These are phyloP conservation scores for Brassica carinata DNA, from an alignment of 345 rosid species.

Conservation along the genomic window DNA sequence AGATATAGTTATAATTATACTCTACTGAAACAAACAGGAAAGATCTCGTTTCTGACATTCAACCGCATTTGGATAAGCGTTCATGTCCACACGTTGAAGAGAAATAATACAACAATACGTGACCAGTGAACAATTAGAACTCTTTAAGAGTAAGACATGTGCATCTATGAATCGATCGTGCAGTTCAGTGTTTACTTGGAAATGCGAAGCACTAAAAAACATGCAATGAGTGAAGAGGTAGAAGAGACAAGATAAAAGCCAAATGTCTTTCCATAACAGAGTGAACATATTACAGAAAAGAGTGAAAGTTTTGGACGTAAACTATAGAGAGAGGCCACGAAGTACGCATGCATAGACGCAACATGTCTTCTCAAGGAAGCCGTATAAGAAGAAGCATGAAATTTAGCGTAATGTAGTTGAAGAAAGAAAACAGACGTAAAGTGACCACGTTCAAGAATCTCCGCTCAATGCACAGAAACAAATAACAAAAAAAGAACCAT, in stretches of 20 bases:
- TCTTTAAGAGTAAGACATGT: background rate
- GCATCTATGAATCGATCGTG: background rate
- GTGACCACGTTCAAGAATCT: slow-evolving; percentile 28
- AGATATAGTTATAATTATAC: background rate
- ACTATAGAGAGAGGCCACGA: slow-evolving; percentile 33
- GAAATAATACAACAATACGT: background rate
- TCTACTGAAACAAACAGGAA: background rate
- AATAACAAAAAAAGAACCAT: background rate
- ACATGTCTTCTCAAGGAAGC: background rate
- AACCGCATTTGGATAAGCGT: background rate
- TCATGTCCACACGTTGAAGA: background rate
- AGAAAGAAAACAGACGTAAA: slow-evolving; percentile 20
- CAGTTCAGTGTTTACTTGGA: slow-evolving; percentile 2
- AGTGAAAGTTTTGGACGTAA: slow-evolving; percentile 27
- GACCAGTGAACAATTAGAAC: background rate
- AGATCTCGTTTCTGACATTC: background rate
- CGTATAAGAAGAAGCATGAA: background rate
- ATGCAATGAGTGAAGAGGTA: slow-evolving; percentile 11
- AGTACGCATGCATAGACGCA: slow-evolving; percentile 35
- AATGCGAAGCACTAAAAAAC: background rate
- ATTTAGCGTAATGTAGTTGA: slow-evolving; percentile 7
- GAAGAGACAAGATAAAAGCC: slow-evolving; percentile 9
- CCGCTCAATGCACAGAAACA: slow-evolving; percentile 29
- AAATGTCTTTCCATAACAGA: slow-evolving; percentile 5
- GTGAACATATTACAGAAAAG: background rate